Base-by-base conservation (phyloP, 1,284 basidiomycete species). In the Rhizopogon parksii region DNA sequence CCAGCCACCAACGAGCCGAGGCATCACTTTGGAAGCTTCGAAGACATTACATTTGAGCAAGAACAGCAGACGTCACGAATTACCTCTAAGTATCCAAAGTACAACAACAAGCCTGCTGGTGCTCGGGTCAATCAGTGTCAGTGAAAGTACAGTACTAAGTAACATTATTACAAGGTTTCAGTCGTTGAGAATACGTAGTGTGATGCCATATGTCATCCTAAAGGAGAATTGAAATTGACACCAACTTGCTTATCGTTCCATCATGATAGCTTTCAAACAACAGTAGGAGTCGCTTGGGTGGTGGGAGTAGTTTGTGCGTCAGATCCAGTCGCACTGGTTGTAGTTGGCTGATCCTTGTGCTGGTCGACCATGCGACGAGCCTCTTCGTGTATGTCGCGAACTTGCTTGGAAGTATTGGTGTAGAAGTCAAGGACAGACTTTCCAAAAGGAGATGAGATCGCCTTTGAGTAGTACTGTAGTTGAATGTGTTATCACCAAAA, bases 381-480 rank as follows among this genome's bases (percentile, higher is more conserved):
- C 68, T 95, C 91, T 61, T 91, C 90, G 62, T 93, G 91, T 49
- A 94, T 91, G 62, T 94, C 91, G 35, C 76, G 65, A 14, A 89
- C 81, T 63, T 91, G 85, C 69, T 93, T 94, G 27, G 82, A 76
- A 1, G 90, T 90, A 19, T 69, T 71, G 7, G 88, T 91, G 71
- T 94, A 94, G 68, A 92, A 93, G 0, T 68, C 62, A 36, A 73
- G 68, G 37, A 91, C 86, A 65, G 80, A 85, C 71, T 85, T 78
- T n/a, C 91, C 93, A 25, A 85, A 68, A 0, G 87, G 80, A 19
- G 88, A 91, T 25, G 75, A 43, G 30, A 95, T 72, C 2, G 90
- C 91, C 60, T 79, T 83, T 32, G 72, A 56, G 68, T 95, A 95
- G 69, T 94, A 95, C 84, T 89, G 39, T 25, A 19, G 8, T 40